A percentile compares a stretch with the other conserved stretches of the same genome.
These are phyloP conservation scores for Zizania palustris DNA, from an alignment of 202 grass and related monocot species.

Conservation along the genomic window DNA sequence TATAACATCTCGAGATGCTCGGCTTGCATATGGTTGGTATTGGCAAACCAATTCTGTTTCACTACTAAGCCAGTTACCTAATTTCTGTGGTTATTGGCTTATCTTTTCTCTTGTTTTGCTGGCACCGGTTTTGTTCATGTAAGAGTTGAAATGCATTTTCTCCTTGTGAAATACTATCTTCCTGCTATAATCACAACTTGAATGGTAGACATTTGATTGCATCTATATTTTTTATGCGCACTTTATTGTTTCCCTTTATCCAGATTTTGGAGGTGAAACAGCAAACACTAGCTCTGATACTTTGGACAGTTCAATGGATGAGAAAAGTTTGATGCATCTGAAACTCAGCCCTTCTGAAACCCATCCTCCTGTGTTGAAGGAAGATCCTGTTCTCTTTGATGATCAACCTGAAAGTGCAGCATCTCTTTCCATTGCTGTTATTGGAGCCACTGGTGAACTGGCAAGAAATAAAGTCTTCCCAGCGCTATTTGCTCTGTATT, in stretches of 20 bases:
- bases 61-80: slow-evolving; percentile 1
- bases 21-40: slow-evolving; percentile 41
- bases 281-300: slow-evolving; percentile 38
- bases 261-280: slow-evolving; percentile 54
- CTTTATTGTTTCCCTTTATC: slow-evolving; percentile 19
- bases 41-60: background rate
- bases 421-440: slow-evolving; percentile 89
- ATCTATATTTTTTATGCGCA: slow-evolving; percentile 9
- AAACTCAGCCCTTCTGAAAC: slow-evolving; percentile 21
- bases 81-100: slow-evolving; percentile 16
- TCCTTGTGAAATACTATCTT: background rate
- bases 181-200: slow-evolving; percentile 21
- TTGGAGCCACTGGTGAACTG: slow-evolving; percentile 92
- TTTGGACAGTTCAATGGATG: slow-evolving; percentile 40
- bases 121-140: slow-evolving; percentile 26
- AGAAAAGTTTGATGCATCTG: slow-evolving; percentile 8
- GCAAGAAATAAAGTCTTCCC: slow-evolving; percentile 88
- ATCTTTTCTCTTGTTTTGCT: background rate
- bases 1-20: slow-evolving; percentile 8
- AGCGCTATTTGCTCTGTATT: slow-evolving; percentile 88
- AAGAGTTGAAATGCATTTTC: slow-evolving; percentile 20
- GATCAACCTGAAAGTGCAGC: slow-evolving; percentile 26
- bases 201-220: slow-evolving; percentile 1
- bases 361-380: slow-evolving; percentile 25
- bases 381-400: slow-evolving; percentile 24